A percentile compares a stretch with the other conserved stretches of the same genome.
Evolutionary conservation across 306 rosid species (phyloP).

Genomic region (Fagus sylvatica): DNA sequence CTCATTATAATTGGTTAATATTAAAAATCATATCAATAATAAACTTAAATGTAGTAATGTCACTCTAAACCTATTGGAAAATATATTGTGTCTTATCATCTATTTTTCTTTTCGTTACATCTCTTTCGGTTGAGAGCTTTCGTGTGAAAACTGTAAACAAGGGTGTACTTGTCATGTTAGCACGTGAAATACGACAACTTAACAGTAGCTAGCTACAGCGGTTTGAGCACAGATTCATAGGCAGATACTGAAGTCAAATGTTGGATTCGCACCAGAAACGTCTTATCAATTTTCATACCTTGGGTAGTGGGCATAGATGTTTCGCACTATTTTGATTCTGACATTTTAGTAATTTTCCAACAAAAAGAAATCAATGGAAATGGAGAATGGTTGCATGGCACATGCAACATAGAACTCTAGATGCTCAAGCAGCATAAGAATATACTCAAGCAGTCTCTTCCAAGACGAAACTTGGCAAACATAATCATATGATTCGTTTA

Average conservation of each 20-base stretch:
- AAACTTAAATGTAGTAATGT: too few relatives aligned
- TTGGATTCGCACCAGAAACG: constrained; percentile 40
- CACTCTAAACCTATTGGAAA: too few relatives aligned
- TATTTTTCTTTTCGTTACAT: too few relatives aligned
- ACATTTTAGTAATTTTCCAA: not conserved
- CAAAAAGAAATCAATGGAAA: not conserved
- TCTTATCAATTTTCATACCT: constrained; percentile 32
- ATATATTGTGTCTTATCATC: too few relatives aligned
- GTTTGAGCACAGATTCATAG: constrained; percentile 8
- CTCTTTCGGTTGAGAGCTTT: not conserved
- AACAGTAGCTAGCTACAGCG: constrained; percentile 19
- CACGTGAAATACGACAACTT: constrained; percentile 11
- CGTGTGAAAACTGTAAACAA: not conserved
- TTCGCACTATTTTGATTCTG: not conserved
- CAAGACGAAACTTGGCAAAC: constrained; percentile 47
- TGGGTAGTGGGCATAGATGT: not conserved
- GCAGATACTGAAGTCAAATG: constrained; percentile 30
- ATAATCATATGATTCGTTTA: constrained; percentile 34
- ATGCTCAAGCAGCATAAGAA: constrained; percentile 11
- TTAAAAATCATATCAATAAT: too few relatives aligned
- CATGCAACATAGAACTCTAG: constrained; percentile 42
- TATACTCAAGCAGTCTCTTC: constrained; percentile 22
- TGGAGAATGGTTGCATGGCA: constrained; percentile 38
- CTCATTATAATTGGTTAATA: too few relatives aligned
- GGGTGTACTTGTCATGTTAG: not conserved